phyloP scores from a whole-genome alignment of 495 filamentous ascomycete species.

The Podospora comata region DNA sequence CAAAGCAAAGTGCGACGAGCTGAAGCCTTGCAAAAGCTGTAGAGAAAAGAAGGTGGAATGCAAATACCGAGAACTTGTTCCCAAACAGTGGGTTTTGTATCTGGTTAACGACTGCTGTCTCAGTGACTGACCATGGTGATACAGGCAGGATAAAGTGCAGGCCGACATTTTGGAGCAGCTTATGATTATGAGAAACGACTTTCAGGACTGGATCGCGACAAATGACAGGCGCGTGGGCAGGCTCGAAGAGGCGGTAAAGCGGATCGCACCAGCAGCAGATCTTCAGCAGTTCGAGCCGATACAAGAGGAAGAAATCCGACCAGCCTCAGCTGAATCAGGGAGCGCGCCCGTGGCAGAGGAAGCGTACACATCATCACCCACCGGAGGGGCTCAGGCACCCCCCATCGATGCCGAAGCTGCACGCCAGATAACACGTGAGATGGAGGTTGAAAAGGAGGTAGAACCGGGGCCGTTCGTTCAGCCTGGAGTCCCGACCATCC shows the following conservation, averaged over 20 bases:
- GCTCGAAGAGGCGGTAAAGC: conserved; percentile 26
- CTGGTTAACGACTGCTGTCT: background rate
- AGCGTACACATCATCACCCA: conserved; percentile 23
- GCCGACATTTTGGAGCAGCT: conserved; percentile 49
- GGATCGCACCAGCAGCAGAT: conserved; percentile 18
- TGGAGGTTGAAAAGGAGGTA: conserved; percentile 45
- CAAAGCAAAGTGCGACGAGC: conserved; percentile 72
- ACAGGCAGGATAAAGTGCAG: conserved; percentile 52
- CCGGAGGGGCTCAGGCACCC: conserved; percentile 15
- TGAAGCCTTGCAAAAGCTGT: conserved; percentile 57
- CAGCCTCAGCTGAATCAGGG: conserved; percentile 26
- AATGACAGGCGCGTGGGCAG: conserved; percentile 26
- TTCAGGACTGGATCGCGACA: conserved; percentile 25
- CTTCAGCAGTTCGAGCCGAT: conserved; percentile 12
- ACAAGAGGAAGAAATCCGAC: conserved; percentile 26
- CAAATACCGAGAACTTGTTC: conserved; percentile 63
- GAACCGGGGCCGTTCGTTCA: conserved; percentile 45
- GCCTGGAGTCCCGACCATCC: conserved; percentile 62
- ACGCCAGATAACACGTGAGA: conserved; percentile 32
- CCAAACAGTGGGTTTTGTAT: conserved; percentile 56
- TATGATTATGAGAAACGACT: conserved; percentile 31
- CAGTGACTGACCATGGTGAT: conserved; percentile 17
- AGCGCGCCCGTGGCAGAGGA: conserved; percentile 21
- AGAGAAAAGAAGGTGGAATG: conserved; percentile 57
- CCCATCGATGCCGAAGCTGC: conserved; percentile 30